These are phyloP conservation scores for Passalora sequoiae DNA, from an alignment of 2,329 filamentous ascomycete genomes.

Conservation along the genomic window DNA sequence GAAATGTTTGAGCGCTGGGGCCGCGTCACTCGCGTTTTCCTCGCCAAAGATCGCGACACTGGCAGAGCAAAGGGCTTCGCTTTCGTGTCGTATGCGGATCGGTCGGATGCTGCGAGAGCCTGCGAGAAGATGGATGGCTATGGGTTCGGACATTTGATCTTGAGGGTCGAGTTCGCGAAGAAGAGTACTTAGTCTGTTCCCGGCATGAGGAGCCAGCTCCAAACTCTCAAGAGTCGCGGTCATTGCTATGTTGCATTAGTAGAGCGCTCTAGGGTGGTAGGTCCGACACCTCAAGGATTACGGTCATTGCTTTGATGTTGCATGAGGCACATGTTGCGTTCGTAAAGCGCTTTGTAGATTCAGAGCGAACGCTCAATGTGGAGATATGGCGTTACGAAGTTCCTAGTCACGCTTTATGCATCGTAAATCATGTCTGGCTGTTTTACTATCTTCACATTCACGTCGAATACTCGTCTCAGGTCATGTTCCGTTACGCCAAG, in stretches of 20 bases:
- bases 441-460: no score
- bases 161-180: conserved; percentile 84
- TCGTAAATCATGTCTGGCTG: no score
- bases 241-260: neutral
- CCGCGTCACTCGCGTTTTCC: conserved; percentile 92
- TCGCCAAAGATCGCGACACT: conserved; percentile 96
- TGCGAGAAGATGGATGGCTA: conserved; percentile 97
- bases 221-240: neutral
- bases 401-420: no score
- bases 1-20: conserved; percentile 98
- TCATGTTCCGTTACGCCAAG: no score
- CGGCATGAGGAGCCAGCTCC: neutral
- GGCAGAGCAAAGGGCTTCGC: conserved; percentile 96
- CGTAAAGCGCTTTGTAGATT: no score
- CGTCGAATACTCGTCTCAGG: no score
- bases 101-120: conserved; percentile 81
- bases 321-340: neutral
- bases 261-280: neutral
- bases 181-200: conserved; percentile 36
- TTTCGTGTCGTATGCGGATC: conserved; percentile 94
- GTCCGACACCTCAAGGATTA: neutral
- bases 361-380: no score
- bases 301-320: neutral
- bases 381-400: no score
- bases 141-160: conserved; percentile 80